phyloP scores from a whole-genome alignment of 768 basidiomycete genomes.

The Phanerochaete sordida region DNA sequence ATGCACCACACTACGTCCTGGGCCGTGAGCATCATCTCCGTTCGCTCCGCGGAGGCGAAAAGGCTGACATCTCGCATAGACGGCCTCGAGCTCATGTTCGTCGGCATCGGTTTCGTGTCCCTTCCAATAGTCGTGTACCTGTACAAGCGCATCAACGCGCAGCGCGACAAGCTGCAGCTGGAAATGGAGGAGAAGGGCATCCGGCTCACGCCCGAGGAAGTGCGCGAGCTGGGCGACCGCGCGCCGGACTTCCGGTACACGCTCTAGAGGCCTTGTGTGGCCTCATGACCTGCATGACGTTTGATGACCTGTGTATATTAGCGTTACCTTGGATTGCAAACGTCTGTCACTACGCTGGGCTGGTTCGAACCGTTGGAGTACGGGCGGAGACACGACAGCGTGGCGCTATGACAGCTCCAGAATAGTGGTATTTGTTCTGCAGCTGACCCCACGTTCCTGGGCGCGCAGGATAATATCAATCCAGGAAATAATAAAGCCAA shows the following conservation, averaged over 20 bases:
- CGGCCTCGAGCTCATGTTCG: constrained; percentile 62
- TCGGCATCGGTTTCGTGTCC: constrained; percentile 57
- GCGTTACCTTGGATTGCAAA: too few species aligned
- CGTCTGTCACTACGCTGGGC: too few species aligned
- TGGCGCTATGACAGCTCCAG: too few species aligned
- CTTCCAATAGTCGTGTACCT: constrained; percentile 44
- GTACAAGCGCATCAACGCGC: constrained; percentile 55
- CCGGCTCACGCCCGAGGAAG: constrained; percentile 22
- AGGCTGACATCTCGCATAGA: constrained; percentile 34
- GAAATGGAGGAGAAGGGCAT: constrained; percentile 30
- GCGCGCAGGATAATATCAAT: too few species aligned
- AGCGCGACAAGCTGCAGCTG: constrained; percentile 43
- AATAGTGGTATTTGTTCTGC: too few species aligned
- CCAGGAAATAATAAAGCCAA: too few species aligned
- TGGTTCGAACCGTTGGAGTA: too few species aligned
- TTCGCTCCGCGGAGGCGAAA: neutral
- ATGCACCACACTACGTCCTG: constrained; percentile 56
- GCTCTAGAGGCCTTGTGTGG: too few species aligned
- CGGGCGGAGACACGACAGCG: too few species aligned
- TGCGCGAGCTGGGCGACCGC: constrained; percentile 49
- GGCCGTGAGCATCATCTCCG: constrained; percentile 48
- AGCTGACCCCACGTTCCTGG: too few species aligned
- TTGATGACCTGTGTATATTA: too few species aligned
- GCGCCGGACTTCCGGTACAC: constrained; percentile 64
- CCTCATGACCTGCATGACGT: too few species aligned